phyloP scores from a whole-genome alignment of 1,139 yeast genomes.

The Scheffersomyces illinoinensis region DNA sequence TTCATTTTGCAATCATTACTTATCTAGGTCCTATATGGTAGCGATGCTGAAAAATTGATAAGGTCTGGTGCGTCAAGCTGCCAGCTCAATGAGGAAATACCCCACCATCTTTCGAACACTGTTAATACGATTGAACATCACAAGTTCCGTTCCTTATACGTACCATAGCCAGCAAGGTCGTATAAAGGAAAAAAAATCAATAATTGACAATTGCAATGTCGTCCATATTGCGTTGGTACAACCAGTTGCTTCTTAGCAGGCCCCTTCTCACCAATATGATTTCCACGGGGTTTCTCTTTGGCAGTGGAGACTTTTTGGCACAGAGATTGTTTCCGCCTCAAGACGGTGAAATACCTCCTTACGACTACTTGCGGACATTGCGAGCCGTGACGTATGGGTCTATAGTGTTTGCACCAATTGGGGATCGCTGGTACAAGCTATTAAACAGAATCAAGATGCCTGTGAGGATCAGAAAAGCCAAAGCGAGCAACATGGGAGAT shows the following conservation, averaged over 20 bases:
- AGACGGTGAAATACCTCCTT: slow-evolving; percentile 9
- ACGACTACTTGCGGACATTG: slow-evolving; percentile 31
- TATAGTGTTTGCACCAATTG: slow-evolving; percentile 44
- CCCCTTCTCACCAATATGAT: slow-evolving; percentile 40
- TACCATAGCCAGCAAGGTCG: neutral
- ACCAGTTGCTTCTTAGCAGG: slow-evolving; percentile 26
- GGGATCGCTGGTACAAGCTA: slow-evolving; percentile 41
- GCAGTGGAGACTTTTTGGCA: slow-evolving; percentile 43
- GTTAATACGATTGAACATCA: neutral
- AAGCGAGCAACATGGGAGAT: slow-evolving; percentile 11
- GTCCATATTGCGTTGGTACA: slow-evolving; percentile 15
- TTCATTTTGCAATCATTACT: neutral
- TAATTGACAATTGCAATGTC: neutral
- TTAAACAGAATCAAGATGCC: slow-evolving; percentile 23
- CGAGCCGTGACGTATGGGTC: slow-evolving; percentile 41
- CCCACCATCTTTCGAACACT: no score
- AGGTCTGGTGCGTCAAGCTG: neutral
- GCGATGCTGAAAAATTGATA: neutral
- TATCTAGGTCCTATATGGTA: neutral
- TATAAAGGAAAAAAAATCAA: neutral
- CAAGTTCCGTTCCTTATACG: no score
- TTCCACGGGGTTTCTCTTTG: slow-evolving; percentile 43
- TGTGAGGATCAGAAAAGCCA: neutral
- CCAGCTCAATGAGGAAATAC: no score
- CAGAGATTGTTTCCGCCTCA: slow-evolving; percentile 29